phyloP scores from a whole-genome alignment of 495 filamentous ascomycete genomes.

The Aspergillus panamensis region DNA sequence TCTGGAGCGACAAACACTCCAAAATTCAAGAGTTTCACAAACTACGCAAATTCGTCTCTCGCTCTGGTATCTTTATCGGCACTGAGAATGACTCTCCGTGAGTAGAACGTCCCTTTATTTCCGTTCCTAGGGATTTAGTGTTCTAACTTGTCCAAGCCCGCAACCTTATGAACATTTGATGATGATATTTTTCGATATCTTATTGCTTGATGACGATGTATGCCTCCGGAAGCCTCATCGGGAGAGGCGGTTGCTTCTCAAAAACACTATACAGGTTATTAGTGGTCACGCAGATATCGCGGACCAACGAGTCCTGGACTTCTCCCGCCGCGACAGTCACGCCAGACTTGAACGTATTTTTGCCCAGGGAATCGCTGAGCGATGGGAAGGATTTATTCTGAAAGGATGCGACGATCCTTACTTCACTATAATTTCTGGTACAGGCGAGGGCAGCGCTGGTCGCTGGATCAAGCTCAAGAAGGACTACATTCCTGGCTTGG shows the following conservation, averaged over 20 bases:
- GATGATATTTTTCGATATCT: slow-evolving; percentile 77
- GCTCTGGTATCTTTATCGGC: slow-evolving; percentile 69
- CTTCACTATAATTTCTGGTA: slow-evolving; percentile 50
- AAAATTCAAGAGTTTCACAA: slow-evolving; percentile 71
- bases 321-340: slow-evolving; percentile 43
- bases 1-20: slow-evolving; percentile 62
- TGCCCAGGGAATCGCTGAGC: slow-evolving; percentile 57
- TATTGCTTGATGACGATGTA: slow-evolving; percentile 67
- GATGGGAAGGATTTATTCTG: slow-evolving; percentile 73
- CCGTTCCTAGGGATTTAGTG: not conserved
- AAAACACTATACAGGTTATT: slow-evolving; percentile 52
- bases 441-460: slow-evolving; percentile 33
- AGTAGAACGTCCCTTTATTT: slow-evolving; percentile 19
- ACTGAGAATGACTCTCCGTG: slow-evolving; percentile 67
- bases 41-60: slow-evolving; percentile 71
- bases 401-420: slow-evolving; percentile 79
- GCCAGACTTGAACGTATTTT: slow-evolving; percentile 57
- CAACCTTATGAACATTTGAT: slow-evolving; percentile 74
- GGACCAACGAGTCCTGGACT: slow-evolving; percentile 60
- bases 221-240: slow-evolving; percentile 58
- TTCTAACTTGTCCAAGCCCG: slow-evolving; percentile 38
- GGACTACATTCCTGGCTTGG: slow-evolving; percentile 77
- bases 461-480: slow-evolving; percentile 85
- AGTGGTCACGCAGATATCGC: slow-evolving; percentile 59
- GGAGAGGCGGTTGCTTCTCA: slow-evolving; percentile 56